Conservation (phyloP, 2,329 filamentous ascomycete genomes). For the Colletotrichum higginsianum region DNA sequence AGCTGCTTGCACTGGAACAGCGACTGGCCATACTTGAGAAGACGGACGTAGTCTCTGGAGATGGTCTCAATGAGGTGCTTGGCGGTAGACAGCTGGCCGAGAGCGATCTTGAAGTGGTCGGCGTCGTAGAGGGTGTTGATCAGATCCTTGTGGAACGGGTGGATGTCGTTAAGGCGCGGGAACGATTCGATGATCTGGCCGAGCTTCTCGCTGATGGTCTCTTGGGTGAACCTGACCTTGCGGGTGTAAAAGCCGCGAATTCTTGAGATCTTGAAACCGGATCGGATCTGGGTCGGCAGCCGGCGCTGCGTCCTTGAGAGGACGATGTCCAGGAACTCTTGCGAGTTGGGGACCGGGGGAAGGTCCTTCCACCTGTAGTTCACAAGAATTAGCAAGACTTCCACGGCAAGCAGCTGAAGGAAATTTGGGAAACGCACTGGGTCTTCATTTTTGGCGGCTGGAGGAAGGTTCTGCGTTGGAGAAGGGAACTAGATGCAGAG, state of each 20-base stretch:
- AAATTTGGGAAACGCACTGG: conserved; percentile 25
- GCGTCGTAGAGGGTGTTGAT: conserved; percentile 99
- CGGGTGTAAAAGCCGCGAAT: conserved; percentile 67
- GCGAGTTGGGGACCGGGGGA: conserved; percentile 88
- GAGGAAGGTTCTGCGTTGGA: conserved; percentile 26
- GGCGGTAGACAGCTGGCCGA: conserved; percentile 95
- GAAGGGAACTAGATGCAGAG: conserved; percentile 30
- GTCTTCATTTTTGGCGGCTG: conserved; percentile 43
- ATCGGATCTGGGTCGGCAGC: conserved; percentile 93
- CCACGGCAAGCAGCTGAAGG: too few species aligned
- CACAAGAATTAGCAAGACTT: conserved; percentile 20
- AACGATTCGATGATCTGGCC: conserved; percentile 92
- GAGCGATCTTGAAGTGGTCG: conserved; percentile 96
- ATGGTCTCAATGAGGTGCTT: conserved; percentile 98
- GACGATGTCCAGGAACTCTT: conserved; percentile 98
- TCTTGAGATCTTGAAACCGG: conserved; percentile 93
- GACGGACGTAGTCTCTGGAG: conserved; percentile 92
- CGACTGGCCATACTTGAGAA: conserved; percentile 89
- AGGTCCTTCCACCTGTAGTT: conserved; percentile 77
- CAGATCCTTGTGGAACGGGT: conserved; percentile 88
- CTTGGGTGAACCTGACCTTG: conserved; percentile 98
- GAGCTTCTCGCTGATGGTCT: conserved; percentile 97
- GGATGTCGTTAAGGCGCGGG: conserved; percentile 92
- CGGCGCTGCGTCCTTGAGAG: conserved; percentile 93
- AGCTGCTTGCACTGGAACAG: conserved; percentile 99